Evolutionary conservation across 1,139 yeast species (phyloP), one percentile per base, ranked within the genome.

Genomic region (Yamadazyma kanchanaburiensis): DNA sequence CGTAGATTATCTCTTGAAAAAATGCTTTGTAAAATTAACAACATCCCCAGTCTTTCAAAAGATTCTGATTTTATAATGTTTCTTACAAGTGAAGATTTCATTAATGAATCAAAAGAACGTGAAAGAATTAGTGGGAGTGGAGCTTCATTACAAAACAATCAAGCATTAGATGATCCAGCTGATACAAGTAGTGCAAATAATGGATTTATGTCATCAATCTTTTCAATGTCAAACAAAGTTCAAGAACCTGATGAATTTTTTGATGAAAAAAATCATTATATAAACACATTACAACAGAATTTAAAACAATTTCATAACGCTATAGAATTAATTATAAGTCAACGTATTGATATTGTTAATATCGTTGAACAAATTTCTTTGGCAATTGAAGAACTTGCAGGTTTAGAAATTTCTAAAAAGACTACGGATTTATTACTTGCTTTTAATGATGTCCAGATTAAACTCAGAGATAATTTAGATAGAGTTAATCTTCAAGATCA

Each of bases 401-500:
- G 72, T 12, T 66, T 88, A 26, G 97, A 89, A 51, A 77, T 91
- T 5, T 81, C 86, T 41, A 77, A 75, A 44, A 65, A 72, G 14
- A 73, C 89, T 5, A 70, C 81, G 6, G 77, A 74, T 12, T 61
- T 88, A 13, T 50, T 66, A 17, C 35, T 46, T 14, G 65, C 65
- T 7, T 88, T 89, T 52, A 78, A 91, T 22, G 79, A 77, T 21
- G 76, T 86, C 6, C 94, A 89, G 49, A 46, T 63, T 25, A 74
- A 85, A 40, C 71, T 89, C 24, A 78, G 77, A 43, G 94, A 86
- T 33, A 68, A 87, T 32, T 64, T 87, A 35, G 89, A 82, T 41
- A 74, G 96, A 34, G 77, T 84, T 38, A 82, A 89, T 39, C 56
- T 85, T 51, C 96, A 88, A 53, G 97, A 91, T 46, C 78, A 88